Base-by-base conservation (phyloP, 208 protist genomes). In the Leishmania tropica region DNA sequence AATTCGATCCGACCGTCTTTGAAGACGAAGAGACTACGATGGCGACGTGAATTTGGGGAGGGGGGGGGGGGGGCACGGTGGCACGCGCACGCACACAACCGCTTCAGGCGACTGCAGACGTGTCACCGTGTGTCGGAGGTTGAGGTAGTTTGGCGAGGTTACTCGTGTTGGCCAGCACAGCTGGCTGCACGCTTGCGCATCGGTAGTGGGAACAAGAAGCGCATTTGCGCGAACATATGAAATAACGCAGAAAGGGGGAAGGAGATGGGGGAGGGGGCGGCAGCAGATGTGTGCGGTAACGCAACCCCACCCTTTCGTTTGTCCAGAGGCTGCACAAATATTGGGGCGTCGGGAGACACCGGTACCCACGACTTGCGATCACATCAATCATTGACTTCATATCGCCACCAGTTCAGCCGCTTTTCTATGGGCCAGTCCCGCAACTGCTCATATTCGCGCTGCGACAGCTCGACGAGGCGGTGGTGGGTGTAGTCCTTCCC, bases 401-500 rank as follows among this genome's bases (percentile, higher is more conserved):
- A 96, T n/a, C 88, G 79, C 95, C 95, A 97, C 92, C 95, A 96
- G 48, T 93, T 84, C 19, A 97, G 60, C 0, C 95, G 95, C 78
- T 93, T 88, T 70, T 95, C 91, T 42, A 91, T 72, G 0, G 95
- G 89, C 87, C 81, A 89, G 45, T 98, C 92, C 11, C 92, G 93
- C 72, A 95, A 28, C 45, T 85, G 81, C 79, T 94, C 84, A 78
- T 98, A 95, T 85, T 96, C 92, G 13, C 90, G 81, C 85, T 92
- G 88, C 1, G 92, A 92, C 13, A 98, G 62, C 19, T 95, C 92
- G 2, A 82, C 84, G 35, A 94, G 90, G 24, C 88, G 86, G 85
- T 98, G 95, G 74, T 98, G 95, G 5, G 93, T 96, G 89, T 98
- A 98, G 79, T 98, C 95, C 72, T 85, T 87, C 65, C 95, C 90